Evolutionary conservation across 805 yeast genomes (phyloP), one percentile per base, ranked within the genome.

Genomic region (Pichia kluyveri): DNA sequence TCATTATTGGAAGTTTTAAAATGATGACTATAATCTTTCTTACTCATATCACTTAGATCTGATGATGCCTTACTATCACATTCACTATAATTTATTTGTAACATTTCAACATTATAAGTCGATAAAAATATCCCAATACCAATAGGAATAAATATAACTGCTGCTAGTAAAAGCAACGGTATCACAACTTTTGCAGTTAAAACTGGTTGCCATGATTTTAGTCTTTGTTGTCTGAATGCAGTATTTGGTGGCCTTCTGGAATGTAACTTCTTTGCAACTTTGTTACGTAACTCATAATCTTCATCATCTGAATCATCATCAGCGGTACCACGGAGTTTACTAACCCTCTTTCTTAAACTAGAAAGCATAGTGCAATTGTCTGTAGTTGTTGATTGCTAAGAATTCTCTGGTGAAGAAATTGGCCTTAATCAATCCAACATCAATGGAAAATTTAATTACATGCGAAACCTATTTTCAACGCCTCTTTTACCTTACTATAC

Each of bases 121-220:
- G 95, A 83, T 54, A 76, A 77, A 30, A 89, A 65, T 48, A 93
- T 75, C 15, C 87, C 95, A 31, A 90, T 83, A 5, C 99, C 99
- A 44, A 93, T 75, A 1, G 97, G 96, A 1, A 93, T 86, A 67
- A 90, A 89, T 5, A 93, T 73, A 23, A 87, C 70, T 1, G 95
- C 87, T 40, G 86, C 68, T 26, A 84, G 54, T 43, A 89, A 73
- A 48, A 93, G 72, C 45, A 91, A 70, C 3, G 98, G 98, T 41
- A 93, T 75, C 42, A 91, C 97, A 17, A 95, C 82, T 55, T 82
- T 82, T 15, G 98, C 97, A 1, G 96, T 86, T 48, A 93, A 75
- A 47, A 93, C 87, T 1, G 98, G 99, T 56, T 79, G 82, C 80
- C 82, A 79, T 39, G 82, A 73, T 56, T 77, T 77, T 53, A 79